Base-by-base conservation (phyloP, 1,284 basidiomycete genomes). In the Flammula alnicola region DNA sequence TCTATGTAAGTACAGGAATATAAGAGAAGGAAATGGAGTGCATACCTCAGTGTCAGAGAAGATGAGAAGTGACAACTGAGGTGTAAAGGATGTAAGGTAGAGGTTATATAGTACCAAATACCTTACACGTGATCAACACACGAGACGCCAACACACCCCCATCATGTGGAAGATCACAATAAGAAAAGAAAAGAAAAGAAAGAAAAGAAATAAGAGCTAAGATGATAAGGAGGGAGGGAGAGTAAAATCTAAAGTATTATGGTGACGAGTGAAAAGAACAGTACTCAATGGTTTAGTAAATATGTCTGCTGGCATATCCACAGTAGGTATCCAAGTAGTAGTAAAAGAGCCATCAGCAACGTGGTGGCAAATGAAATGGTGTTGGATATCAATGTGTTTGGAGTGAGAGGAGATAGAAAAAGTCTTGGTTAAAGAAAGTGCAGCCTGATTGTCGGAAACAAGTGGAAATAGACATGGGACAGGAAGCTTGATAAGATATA, bases 371-470 rank as follows among this genome's bases (percentile, higher is more conserved):
- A 74, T 59, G 46, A 68, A 70, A 51, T 76, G 74, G 52, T 69
- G 62, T 0, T 56, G 44, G 32, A 76, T 61, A 48, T 75, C 66
- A 26, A 76, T 75, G 54, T 77, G 75, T 57, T 75, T 75, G 8
- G 66, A 58, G 3, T 61, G 49, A 0, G 58, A 41, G 17, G 43
- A 59, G 1, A 52, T 49, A 1, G 35, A 33, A 14, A 32, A 17
- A 14, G 49, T 39, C 3, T 32, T 32, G 11, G 44, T 32, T 6
- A 52, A 40, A 1, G 14, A 11, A 3, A 52, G n/a, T 8, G 56
- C 40, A 31, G 33, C 39, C 29, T 63, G 50, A 53, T 74, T 75
- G 58, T 74, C 68, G 17, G 47, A 46, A 3, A 59, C 40, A 1
- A 61, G 10, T 0, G 52, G 53, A 51, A 51, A 67, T 31, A 52